These are phyloP conservation scores for Blastocystis sp. DNA, from an alignment of 352 stramenopile species.

Conservation along the genomic window DNA sequence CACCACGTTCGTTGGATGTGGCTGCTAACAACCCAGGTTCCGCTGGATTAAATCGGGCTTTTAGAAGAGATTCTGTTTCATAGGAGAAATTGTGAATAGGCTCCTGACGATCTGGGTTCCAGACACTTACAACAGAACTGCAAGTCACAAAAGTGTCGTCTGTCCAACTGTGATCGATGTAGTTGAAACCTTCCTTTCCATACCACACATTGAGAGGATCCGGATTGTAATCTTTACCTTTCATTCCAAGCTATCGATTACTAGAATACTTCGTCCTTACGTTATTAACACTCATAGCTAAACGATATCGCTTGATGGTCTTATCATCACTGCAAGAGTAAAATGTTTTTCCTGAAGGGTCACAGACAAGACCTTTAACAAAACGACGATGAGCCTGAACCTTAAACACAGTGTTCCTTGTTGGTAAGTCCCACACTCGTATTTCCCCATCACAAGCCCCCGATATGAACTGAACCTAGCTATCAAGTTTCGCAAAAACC, in stretches of 20 bases:
- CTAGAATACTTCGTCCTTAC: background rate
- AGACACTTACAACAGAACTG: constrained; percentile 87
- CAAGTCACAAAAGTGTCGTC: constrained; percentile 87
- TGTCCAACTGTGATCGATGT: constrained; percentile 94
- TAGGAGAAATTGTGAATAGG: constrained; percentile 86
- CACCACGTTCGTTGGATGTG: constrained; percentile 85
- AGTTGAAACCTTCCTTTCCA: constrained; percentile 81
- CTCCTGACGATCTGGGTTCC: constrained; percentile 86
- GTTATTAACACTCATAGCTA: constrained; percentile 68
- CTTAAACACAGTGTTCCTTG: constrained; percentile 86
- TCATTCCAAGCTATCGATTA: constrained; percentile 46
- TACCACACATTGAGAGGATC: constrained; percentile 77
- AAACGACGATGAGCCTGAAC: constrained; percentile 87
- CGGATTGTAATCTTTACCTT: constrained; percentile 27
- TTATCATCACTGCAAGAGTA: constrained; percentile 91
- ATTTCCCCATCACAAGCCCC: constrained; percentile 87
- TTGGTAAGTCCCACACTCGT: constrained; percentile 93
- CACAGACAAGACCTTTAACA: constrained; percentile 85
- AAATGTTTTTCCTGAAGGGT: constrained; percentile 79
- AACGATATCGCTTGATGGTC: constrained; percentile 86
- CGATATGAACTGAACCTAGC: constrained; percentile 76
- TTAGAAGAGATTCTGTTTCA: constrained; percentile 91
- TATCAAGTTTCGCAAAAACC: background rate
- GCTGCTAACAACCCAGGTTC: constrained; percentile 90
- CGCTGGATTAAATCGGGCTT: constrained; percentile 89